phyloP scores from a whole-genome alignment of 495 filamentous ascomycete species.

The Penicillium verhagenii region DNA sequence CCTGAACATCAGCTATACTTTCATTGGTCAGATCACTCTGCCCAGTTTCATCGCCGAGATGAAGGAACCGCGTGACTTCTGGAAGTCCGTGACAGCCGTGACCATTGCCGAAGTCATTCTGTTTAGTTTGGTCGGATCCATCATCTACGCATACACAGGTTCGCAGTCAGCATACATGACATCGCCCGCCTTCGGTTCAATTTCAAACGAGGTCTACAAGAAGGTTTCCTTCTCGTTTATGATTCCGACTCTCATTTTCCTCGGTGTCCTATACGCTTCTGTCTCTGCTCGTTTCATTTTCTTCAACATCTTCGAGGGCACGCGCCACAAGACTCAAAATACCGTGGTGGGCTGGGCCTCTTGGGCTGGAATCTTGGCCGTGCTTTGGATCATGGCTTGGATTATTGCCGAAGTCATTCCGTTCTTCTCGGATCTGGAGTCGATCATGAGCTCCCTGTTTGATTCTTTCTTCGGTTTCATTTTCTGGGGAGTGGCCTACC shows the following conservation, averaged over 20 bases:
- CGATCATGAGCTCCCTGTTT: constrained; percentile 85
- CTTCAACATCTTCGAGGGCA: constrained; percentile 77
- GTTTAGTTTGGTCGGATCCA: constrained; percentile 71
- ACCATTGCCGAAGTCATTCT: constrained; percentile 82
- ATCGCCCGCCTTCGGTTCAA: constrained; percentile 76
- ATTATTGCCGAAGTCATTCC: constrained; percentile 87
- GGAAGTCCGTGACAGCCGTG: constrained; percentile 83
- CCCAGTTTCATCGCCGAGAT: constrained; percentile 93
- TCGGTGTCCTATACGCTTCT: constrained; percentile 84
- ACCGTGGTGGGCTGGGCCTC: constrained; percentile 77
- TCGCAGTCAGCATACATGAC: constrained; percentile 69
- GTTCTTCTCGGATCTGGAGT: constrained; percentile 81
- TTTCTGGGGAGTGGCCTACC: constrained; percentile 88
- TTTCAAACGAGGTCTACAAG: constrained; percentile 68
- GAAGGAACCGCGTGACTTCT: constrained; percentile 82
- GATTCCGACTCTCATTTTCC: constrained; percentile 87
- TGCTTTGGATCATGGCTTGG: constrained; percentile 74
- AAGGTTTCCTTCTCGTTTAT: constrained; percentile 89
- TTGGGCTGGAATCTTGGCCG: constrained; percentile 73
- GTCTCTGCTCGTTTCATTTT: constrained; percentile 85
- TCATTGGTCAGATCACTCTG: constrained; percentile 89
- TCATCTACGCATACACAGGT: constrained; percentile 79
- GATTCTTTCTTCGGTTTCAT: constrained; percentile 94
- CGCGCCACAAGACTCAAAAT: constrained; percentile 72
- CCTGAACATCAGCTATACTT: constrained; percentile 88